phyloP scores from a whole-genome alignment of 2,329 filamentous ascomycete species.

The Botrytis aclada region DNA sequence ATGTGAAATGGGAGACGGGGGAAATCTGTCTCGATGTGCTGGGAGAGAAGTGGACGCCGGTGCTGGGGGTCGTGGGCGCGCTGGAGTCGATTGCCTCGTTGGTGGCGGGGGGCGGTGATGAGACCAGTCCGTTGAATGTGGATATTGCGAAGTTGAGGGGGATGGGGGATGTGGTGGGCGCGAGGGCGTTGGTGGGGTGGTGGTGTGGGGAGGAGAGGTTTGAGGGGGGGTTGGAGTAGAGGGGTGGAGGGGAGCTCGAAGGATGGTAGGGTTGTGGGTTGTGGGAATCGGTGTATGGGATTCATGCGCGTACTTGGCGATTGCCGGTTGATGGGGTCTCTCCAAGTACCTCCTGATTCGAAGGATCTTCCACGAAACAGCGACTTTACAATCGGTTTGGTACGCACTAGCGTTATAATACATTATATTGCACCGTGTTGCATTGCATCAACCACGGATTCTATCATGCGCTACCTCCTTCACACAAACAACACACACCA shows the following conservation, averaged over 20 bases:
- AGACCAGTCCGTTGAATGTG: slow-evolving; percentile 70
- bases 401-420: not conserved
- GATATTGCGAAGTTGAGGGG: slow-evolving; percentile 70
- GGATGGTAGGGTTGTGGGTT: not conserved
- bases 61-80: slow-evolving; percentile 75
- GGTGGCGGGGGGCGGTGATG: slow-evolving; percentile 63
- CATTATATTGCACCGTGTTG: not conserved
- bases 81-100: slow-evolving; percentile 71
- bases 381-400: not conserved
- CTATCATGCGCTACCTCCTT: not conserved
- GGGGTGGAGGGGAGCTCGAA: too few relatives aligned
- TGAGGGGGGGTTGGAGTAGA: slow-evolving; percentile 16
- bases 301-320: not conserved
- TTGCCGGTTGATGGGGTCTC: too few relatives aligned
- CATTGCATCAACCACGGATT: not conserved
- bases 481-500: not conserved
- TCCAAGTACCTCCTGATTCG: not conserved
- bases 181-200: slow-evolving; percentile 67
- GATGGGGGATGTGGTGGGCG: slow-evolving; percentile 63
- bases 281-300: not conserved
- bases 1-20: slow-evolving; percentile 70
- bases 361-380: not conserved
- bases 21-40: slow-evolving; percentile 94
- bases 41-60: slow-evolving; percentile 74
- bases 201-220: slow-evolving; percentile 53